These are phyloP conservation scores for Sphaerulina musiva DNA, from an alignment of 2,329 filamentous ascomycete species.

Conservation along the genomic window DNA sequence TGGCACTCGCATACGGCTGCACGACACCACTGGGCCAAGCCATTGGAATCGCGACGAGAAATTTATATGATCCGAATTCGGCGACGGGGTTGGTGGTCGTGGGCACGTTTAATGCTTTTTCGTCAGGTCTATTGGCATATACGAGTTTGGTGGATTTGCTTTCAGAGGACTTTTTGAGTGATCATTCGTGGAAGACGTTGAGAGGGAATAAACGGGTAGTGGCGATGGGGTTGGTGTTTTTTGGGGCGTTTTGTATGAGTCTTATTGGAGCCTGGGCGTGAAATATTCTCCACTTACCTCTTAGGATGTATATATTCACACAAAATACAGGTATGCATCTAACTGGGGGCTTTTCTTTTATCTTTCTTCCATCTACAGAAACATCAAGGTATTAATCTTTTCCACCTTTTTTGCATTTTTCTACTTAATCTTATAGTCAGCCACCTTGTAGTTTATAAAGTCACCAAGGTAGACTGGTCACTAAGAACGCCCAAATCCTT, in stretches of 20 bases:
- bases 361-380: no score
- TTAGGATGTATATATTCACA: no score
- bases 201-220: slow-evolving; percentile 51
- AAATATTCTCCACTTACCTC: no score
- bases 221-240: slow-evolving; percentile 53
- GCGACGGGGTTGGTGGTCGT: slow-evolving; percentile 40
- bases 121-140: slow-evolving; percentile 41
- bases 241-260: slow-evolving; percentile 55
- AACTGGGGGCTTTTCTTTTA: no score
- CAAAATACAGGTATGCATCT: no score
- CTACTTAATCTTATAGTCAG: no score
- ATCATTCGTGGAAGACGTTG: slow-evolving; percentile 54
- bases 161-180: slow-evolving; percentile 49
- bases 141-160: slow-evolving; percentile 43
- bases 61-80: slow-evolving; percentile 40
- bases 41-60: slow-evolving; percentile 39
- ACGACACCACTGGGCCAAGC: slow-evolving; percentile 43
- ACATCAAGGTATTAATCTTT: no score
- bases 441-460: no score
- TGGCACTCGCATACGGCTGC: slow-evolving; percentile 54
- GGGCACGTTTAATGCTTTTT: slow-evolving; percentile 44
- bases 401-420: no score
- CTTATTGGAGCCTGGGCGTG: slow-evolving; percentile 58
- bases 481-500: no score
- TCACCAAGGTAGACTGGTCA: no score